These are phyloP conservation scores for Otatea glauca DNA, from an alignment of 176 grass and related monocot genomes.

Conservation along the genomic window DNA sequence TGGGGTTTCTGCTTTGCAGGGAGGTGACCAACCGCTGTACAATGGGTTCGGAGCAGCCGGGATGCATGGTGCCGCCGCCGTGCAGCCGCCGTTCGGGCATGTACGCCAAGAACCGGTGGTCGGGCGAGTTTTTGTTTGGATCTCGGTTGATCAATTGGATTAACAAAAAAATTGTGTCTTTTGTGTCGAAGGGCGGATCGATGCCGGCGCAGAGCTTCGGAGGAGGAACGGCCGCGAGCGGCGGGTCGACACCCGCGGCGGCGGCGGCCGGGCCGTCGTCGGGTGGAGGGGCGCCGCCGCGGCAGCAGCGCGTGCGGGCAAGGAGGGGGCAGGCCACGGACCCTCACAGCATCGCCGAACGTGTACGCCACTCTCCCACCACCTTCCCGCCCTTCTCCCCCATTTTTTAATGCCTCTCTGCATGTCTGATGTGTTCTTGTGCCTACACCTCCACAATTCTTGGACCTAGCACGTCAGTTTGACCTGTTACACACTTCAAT, in stretches of 20 bases:
- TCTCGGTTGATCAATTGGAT: slow-evolving; percentile 9
- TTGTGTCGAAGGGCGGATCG: slow-evolving; percentile 51
- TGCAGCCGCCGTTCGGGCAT: slow-evolving; percentile 49
- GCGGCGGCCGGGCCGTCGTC: slow-evolving; percentile 34
- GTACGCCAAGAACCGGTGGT: slow-evolving; percentile 18
- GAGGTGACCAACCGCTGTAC: slow-evolving; percentile 46
- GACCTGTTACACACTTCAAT: slow-evolving; percentile 10
- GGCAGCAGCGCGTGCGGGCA: slow-evolving; percentile 67
- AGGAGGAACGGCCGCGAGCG: slow-evolving; percentile 28
- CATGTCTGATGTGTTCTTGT: slow-evolving; percentile 21
- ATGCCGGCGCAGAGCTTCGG: slow-evolving; percentile 72
- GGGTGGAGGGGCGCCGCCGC: slow-evolving; percentile 57
- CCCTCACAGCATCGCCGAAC: slow-evolving; percentile 91
- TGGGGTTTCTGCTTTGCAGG: slow-evolving; percentile 30
- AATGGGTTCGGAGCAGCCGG: slow-evolving; percentile 50
- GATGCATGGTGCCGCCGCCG: slow-evolving; percentile 31
- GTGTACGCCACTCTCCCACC: slow-evolving; percentile 58
- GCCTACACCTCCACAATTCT: slow-evolving; percentile 32
- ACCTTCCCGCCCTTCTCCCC: slow-evolving; percentile 41
- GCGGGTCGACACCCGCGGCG: slow-evolving; percentile 13
- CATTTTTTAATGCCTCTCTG: slow-evolving; percentile 24
- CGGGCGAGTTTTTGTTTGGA: not conserved
- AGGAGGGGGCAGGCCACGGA: slow-evolving; percentile 82
- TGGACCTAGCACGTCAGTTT: slow-evolving; percentile 22
- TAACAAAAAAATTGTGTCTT: not conserved